Base-by-base conservation (phyloP, 768 basidiomycete species). In the Rhizopogon rudus region DNA sequence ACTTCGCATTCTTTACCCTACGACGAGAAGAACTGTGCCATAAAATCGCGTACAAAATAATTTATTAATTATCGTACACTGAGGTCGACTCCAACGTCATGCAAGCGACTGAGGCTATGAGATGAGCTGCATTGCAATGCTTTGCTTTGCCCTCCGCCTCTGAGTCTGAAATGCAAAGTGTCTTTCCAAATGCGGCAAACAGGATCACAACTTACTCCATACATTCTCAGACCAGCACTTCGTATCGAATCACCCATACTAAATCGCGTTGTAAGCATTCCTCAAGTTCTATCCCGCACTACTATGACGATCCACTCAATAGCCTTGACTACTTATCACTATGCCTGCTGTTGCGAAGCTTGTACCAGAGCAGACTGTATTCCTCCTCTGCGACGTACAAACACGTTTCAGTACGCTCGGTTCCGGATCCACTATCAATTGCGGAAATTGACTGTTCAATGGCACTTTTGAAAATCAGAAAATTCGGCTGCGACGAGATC, bases 301-400 rank as follows among this genome's bases (percentile, higher is more conserved):
- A 44, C 37, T 13, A 7, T 33, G 31, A n/a, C 29, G 7, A 13
- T 22, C 6, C 2, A 5, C 37, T 35, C 3, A 16, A 37, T 22
- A 14, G 20, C 35, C 13, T 20, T 16, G 5, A 51, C 6, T 20
- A 35, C 9, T 16, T 17, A 28, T 29, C 25, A 49, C 40, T 17
- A 69, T 67, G 70, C 64, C 53, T 20, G 29, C 40, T 61, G 73
- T 67, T 39, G 61, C 63, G 16, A 75, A 63, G 53, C 71, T 69
- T 62, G 70, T 60, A 71, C 85, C 67, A 40, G 61, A 59, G 3
- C 61, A 61, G n/a, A 71, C 81, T 14, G 64, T 88, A 46, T 82
- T 96, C 75, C 80, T 95, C 55, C 73, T 92, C 28, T 97, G 93
- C 67, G 94, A 96, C 68, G 71, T 95, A 2, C 93, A 95, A 71